Base-by-base conservation (phyloP, 768 basidiomycete species). In the Calvatia gigantea region DNA sequence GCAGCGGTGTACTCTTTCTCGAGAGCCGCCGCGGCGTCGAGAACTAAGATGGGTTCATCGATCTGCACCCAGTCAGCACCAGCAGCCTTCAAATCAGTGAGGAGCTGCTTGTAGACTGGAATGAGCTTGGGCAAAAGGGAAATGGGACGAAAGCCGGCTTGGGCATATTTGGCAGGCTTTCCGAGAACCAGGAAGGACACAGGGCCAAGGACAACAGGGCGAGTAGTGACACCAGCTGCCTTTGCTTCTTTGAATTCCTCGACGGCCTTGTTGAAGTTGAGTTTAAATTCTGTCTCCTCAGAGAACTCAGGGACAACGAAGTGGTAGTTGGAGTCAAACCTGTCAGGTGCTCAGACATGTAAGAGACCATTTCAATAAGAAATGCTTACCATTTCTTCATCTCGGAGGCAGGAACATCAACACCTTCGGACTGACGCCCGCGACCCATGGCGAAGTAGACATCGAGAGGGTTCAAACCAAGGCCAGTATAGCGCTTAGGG, bases 271-370 rank as follows among this genome's bases (percentile, higher is more conserved):
- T 96, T 96, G 77, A 86, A 87, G 77, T 88, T 83, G 69, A 99
- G 79, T 76, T 96, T 94, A 85, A 98, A 98, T 62, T 96, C 86
- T 28, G 87, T 90, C 65, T 82, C 77, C 51, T 91, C 89, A 7
- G 91, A 91, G 73, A 97, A 84, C 76, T 97, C 97, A 54, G 95
- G 95, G 57, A 98, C 97, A 72, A 98, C 94, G 68, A 87, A 95
- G 79, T 98, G 95, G 80, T 97, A 98, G 84, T 97, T 98, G 48
- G 93, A 94, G 75, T 97, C 94, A 71, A 94, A 96, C 94, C 93
- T 95, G 60, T n/a, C n/a, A n/a, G n/a, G n/a, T n/a, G n/a, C n/a
- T n/a, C n/a, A n/a, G n/a, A n/a, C n/a, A n/a, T n/a, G n/a, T n/a
- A n/a, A n/a, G n/a, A n/a, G n/a, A n/a, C n/a, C n/a, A n/a, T n/a